Evolutionary conservation across 208 protist genomes (phyloP).

Genomic region (Crithidia thermophila): DNA sequence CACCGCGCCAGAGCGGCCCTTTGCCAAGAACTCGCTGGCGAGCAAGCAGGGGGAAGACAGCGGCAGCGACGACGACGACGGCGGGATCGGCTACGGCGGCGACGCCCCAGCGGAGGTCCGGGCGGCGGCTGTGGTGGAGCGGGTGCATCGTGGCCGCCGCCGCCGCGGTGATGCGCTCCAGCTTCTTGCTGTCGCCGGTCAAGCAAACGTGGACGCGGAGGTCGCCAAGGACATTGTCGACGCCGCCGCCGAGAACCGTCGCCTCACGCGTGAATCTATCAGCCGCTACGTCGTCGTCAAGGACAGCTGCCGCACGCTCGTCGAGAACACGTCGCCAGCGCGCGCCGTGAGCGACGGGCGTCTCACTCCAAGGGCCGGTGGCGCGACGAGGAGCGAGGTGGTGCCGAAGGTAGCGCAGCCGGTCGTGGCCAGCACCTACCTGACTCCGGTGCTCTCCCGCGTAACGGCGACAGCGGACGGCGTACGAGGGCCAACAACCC

Average conservation of each 20-base stretch:
- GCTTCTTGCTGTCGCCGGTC: slow-evolving; percentile 12
- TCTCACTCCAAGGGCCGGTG: no score
- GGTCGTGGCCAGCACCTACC: slow-evolving; percentile 23
- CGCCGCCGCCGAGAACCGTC: not conserved
- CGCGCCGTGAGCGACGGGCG: no score
- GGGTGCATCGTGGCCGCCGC: slow-evolving; percentile 38
- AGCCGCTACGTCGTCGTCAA: slow-evolving; percentile 7
- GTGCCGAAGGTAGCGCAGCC: not conserved
- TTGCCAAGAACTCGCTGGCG: not conserved
- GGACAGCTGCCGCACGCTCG: not conserved
- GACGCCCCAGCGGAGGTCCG: not conserved
- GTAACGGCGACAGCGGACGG: not conserved
- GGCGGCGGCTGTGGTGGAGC: slow-evolving; percentile 47
- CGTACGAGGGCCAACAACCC: not conserved
- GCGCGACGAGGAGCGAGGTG: not conserved
- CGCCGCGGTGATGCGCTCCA: slow-evolving; percentile 48
- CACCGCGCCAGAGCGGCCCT: not conserved
- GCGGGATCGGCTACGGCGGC: slow-evolving; percentile 13
- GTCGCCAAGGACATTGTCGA: not conserved
- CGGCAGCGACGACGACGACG: slow-evolving; percentile 7
- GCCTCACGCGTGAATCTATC: slow-evolving; percentile 10
- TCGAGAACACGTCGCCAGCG: not conserved
- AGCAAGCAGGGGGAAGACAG: not conserved
- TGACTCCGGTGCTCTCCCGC: slow-evolving; percentile 17
- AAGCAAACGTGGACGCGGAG: slow-evolving; percentile 23